A percentile compares a stretch with the other conserved stretches of the same genome.
phyloP scores from a whole-genome alignment of 495 filamentous ascomycete species.

The Tuber aestivum region DNA sequence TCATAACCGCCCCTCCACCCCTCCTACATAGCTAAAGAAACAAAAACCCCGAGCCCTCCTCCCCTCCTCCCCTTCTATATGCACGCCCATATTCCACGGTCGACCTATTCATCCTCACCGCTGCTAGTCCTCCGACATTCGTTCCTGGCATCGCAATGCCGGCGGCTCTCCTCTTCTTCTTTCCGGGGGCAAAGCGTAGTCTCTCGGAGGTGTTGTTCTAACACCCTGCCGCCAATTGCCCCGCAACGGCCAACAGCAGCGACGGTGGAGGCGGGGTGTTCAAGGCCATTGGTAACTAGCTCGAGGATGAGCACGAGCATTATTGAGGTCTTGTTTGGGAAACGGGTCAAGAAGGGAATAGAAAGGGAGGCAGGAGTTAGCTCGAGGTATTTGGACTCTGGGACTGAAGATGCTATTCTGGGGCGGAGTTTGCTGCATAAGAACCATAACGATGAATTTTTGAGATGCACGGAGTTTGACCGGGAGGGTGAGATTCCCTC shows the following conservation, averaged over 20 bases:
- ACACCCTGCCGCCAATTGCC: neutral
- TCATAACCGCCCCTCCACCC: neutral
- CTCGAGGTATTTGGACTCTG: conserved; percentile 40
- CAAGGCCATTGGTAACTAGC: neutral
- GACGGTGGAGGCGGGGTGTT: neutral
- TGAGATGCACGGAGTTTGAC: conserved; percentile 93
- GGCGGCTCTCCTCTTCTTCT: neutral
- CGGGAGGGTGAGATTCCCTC: conserved; percentile 53
- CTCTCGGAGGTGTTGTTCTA: neutral
- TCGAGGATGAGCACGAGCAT: conserved; percentile 11
- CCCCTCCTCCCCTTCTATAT: neutral
- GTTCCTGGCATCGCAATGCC: neutral
- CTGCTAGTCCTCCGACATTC: neutral
- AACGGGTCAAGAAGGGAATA: conserved; percentile 26
- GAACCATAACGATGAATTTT: conserved; percentile 38
- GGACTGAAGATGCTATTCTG: conserved; percentile 41
- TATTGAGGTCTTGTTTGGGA: conserved; percentile 30
- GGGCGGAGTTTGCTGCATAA: conserved; percentile 39
- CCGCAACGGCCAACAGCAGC: neutral
- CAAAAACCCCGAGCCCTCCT: neutral
- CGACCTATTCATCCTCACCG: neutral
- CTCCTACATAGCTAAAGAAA: neutral
- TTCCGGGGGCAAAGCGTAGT: neutral
- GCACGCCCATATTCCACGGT: neutral
- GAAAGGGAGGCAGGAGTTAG: conserved; percentile 32